Conservation (phyloP, 1,284 basidiomycete genomes). For the Pseudozyma sp. region DNA sequence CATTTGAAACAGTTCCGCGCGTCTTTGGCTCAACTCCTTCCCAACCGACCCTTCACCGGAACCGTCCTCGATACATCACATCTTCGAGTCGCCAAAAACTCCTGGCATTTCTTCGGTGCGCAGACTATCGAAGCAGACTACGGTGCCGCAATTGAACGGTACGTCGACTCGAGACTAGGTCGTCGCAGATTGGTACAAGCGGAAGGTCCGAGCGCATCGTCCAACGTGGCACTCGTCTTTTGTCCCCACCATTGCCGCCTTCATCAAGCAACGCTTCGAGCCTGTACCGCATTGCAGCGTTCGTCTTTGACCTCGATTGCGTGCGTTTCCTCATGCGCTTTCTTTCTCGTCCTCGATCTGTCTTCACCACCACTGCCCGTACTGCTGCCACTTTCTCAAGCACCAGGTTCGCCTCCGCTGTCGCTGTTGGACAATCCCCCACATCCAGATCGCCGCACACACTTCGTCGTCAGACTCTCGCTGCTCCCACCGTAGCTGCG, state of each 20-base stretch:
- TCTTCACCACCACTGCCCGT: slow-evolving; percentile 12
- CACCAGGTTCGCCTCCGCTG: background rate
- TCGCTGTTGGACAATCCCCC: background rate
- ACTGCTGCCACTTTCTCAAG: background rate
- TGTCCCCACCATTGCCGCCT: background rate
- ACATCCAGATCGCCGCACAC: slow-evolving; percentile 3
- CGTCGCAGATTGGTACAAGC: too few relatives aligned
- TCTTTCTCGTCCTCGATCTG: slow-evolving; percentile 16
- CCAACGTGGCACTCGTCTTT: background rate
- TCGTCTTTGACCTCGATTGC: background rate
- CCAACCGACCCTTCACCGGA: too few relatives aligned
- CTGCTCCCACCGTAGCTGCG: background rate
- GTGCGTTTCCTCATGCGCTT: slow-evolving; percentile 26
- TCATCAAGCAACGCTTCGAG: background rate
- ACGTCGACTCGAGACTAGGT: too few relatives aligned
- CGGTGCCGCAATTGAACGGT: too few relatives aligned
- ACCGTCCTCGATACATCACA: too few relatives aligned
- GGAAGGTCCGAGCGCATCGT: background rate
- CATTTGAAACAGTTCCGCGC: too few relatives aligned
- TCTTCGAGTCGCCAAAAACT: too few relatives aligned
- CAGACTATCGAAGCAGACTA: too few relatives aligned
- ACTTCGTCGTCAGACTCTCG: background rate
- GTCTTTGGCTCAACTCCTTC: too few relatives aligned
- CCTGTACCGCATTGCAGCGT: background rate
- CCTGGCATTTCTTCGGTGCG: too few relatives aligned